These are phyloP conservation scores for Angomonas ambiguus DNA, from an alignment of 208 protist genomes.

Conservation along the genomic window DNA sequence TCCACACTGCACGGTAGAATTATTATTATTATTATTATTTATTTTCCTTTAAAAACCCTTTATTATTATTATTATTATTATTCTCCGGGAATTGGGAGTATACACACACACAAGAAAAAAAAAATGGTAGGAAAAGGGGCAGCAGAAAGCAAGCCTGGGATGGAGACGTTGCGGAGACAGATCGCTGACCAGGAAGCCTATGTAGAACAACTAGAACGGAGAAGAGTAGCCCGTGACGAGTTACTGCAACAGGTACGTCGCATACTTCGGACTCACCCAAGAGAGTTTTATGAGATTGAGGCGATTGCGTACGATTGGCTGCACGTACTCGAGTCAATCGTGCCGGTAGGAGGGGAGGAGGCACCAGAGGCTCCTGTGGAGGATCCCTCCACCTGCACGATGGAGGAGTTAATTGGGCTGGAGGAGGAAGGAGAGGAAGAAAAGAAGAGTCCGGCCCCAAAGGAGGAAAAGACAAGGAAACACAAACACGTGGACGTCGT, in stretches of 20 bases:
- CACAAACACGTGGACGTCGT: not conserved
- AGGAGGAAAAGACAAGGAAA: not conserved
- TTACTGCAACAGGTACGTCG: constrained; percentile 20
- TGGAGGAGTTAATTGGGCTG: constrained; percentile 8
- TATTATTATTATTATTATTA: too few species aligned
- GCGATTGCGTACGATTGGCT: constrained; percentile 14
- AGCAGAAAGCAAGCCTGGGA: not conserved
- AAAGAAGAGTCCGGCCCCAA: not conserved
- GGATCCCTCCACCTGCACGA: not conserved
- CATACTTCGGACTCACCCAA: constrained; percentile 14
- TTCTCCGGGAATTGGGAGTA: too few species aligned
- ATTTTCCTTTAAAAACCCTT: too few species aligned
- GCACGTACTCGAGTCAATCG: not conserved
- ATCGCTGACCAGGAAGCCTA: constrained; percentile 26
- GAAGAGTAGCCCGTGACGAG: constrained; percentile 19
- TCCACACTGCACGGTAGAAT: not conserved
- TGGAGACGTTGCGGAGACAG: constrained; percentile 21
- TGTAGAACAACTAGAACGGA: constrained; percentile 17
- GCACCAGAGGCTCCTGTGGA: not conserved
- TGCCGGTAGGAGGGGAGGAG: not conserved
- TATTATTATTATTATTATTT: not conserved
- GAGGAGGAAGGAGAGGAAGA: not conserved
- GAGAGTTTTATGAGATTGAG: constrained; percentile 10
- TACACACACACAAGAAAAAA: too few species aligned
- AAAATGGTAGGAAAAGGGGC: not conserved